Percentiles rank a stretch among this genome's conserved stretches.
Evolutionary conservation across 148 eudicot genomes (phyloP).

Genomic region (Rhododendron molle): DNA sequence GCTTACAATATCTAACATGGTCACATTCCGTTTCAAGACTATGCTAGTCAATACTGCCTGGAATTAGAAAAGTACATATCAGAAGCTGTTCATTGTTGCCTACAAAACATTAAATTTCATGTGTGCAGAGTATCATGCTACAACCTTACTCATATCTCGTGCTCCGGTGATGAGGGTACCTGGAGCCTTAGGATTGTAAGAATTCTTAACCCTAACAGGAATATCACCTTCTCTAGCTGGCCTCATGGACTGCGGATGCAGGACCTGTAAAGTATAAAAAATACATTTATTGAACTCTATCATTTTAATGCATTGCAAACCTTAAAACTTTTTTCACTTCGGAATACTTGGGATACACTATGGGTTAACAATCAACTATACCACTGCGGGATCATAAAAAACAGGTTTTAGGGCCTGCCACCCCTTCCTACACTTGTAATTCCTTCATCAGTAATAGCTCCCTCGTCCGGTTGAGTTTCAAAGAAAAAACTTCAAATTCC

Average conservation of each 20-base stretch:
- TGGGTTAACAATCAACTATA: neutral
- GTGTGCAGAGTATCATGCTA: constrained; percentile 10
- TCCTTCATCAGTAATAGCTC: neutral
- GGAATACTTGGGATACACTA: neutral
- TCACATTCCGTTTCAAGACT: constrained; percentile 88
- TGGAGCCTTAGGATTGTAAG: constrained; percentile 94
- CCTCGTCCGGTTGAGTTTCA: neutral
- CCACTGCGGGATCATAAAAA: neutral
- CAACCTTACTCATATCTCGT: constrained; percentile 90
- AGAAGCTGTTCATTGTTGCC: neutral
- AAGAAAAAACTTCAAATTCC: neutral
- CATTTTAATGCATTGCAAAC: neutral
- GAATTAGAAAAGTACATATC: constrained; percentile 4
- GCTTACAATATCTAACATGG: constrained; percentile 97
- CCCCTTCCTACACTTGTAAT: neutral
- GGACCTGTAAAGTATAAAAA: constrained; percentile 49
- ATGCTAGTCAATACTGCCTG: constrained; percentile 97
- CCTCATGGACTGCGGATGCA: constrained; percentile 98
- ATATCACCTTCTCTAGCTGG: constrained; percentile 93
- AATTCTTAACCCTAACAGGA: constrained; percentile 96
- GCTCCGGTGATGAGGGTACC: constrained; percentile 76
- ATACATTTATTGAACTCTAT: neutral
- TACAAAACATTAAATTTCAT: neutral
- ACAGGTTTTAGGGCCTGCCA: neutral
- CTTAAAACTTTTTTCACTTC: neutral